phyloP scores from a whole-genome alignment of 805 yeast species.

The Wickerhamiella musiphila region DNA sequence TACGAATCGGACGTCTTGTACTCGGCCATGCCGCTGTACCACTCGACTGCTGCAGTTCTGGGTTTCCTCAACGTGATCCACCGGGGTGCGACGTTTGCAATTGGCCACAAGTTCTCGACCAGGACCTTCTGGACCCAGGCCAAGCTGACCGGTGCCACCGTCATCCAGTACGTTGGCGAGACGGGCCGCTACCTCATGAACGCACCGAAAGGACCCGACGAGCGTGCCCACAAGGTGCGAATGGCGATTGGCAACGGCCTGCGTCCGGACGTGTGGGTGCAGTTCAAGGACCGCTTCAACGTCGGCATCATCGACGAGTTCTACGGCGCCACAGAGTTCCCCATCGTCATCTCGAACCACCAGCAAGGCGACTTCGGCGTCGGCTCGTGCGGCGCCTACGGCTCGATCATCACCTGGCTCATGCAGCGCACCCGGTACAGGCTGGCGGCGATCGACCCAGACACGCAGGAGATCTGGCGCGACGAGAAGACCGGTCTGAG shows the following conservation, averaged over 20 bases:
- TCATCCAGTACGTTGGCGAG: constrained; percentile 88
- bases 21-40: constrained; percentile 92
- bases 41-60: constrained; percentile 79
- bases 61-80: constrained; percentile 58
- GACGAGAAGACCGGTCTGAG: constrained; percentile 51
- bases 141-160: constrained; percentile 49
- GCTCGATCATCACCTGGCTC: constrained; percentile 27
- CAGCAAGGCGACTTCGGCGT: constrained; percentile 67
- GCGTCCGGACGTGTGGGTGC: constrained; percentile 74
- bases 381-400: constrained; percentile 79
- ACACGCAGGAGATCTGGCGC: constrained; percentile 52
- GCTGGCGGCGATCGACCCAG: constrained; percentile 63
- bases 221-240: constrained; percentile 37
- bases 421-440: constrained; percentile 32
- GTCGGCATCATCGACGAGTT: constrained; percentile 72
- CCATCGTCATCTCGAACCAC: constrained; percentile 66
- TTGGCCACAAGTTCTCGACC: constrained; percentile 70
- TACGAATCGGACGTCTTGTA: constrained; percentile 40
- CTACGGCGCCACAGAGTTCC: constrained; percentile 87
- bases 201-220: constrained; percentile 44
- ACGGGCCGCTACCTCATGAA: constrained; percentile 72
- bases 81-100: constrained; percentile 57
- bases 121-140: constrained; percentile 84
- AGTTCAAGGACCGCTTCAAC: constrained; percentile 59
- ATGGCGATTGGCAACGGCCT: constrained; percentile 86